These are phyloP conservation scores for Candida glucosophila DNA, from an alignment of 1,139 yeast species.

Conservation along the genomic window DNA sequence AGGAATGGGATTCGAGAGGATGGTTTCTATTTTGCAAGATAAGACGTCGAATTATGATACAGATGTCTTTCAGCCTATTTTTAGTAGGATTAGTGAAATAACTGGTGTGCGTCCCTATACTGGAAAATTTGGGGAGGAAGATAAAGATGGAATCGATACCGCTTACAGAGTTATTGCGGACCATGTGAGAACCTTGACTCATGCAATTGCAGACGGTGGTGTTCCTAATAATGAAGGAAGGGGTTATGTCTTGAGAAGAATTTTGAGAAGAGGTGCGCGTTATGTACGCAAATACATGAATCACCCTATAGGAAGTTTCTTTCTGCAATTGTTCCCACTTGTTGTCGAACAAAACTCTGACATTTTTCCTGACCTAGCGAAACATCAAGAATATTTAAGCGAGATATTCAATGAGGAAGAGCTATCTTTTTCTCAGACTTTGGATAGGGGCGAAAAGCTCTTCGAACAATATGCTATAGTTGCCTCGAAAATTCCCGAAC, in stretches of 20 bases:
- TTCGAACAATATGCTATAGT: constrained; percentile 86
- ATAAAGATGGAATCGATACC: constrained; percentile 89
- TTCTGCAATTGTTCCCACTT: constrained; percentile 87
- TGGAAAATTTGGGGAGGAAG: constrained; percentile 91
- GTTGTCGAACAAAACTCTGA: constrained; percentile 81
- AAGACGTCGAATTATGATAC: constrained; percentile 92
- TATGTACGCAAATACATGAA: constrained; percentile 94
- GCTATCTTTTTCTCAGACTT: constrained; percentile 84
- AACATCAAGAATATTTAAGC: constrained; percentile 65
- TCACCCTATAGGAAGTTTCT: constrained; percentile 90
- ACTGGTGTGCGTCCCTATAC: constrained; percentile 87
- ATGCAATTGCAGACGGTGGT: constrained; percentile 97
- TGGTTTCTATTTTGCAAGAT: constrained; percentile 88
- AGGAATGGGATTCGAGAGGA: constrained; percentile 97
- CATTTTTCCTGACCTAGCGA: constrained; percentile 82
- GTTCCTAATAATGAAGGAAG: constrained; percentile 99
- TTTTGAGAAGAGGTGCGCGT: constrained; percentile 95
- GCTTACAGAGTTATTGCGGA: constrained; percentile 98
- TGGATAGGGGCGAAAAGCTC: constrained; percentile 95
- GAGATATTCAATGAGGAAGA: constrained; percentile 96
- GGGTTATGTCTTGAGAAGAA: constrained; percentile 95
- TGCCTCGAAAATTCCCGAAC: constrained; percentile 69
- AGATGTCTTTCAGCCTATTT: constrained; percentile 88
- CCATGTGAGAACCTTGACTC: constrained; percentile 92
- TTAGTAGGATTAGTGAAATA: constrained; percentile 77